A percentile compares a stretch with the other conserved stretches of the same genome.
Evolutionary conservation across 768 basidiomycete genomes (phyloP).

Genomic region (Amanita brunnescens): DNA sequence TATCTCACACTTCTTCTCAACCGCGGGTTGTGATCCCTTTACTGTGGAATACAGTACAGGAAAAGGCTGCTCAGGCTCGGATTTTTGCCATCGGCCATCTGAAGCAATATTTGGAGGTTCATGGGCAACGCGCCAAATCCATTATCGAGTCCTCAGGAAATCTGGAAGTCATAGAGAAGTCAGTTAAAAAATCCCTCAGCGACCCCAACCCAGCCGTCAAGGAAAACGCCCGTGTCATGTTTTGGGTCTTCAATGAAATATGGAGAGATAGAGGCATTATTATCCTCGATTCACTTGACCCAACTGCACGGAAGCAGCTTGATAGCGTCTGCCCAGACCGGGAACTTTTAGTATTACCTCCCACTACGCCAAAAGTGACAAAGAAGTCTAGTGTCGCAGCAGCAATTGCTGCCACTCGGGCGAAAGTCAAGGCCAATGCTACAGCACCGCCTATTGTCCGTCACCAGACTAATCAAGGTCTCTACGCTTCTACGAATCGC

Average conservation of each 20-base stretch:
- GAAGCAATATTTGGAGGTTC: conserved; percentile 64
- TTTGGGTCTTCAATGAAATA: conserved; percentile 71
- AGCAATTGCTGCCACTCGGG: conserved; percentile 83
- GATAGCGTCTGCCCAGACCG: conserved; percentile 78
- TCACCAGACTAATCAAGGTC: conserved; percentile 73
- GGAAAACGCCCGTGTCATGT: conserved; percentile 61
- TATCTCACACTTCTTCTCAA: conserved; percentile 61
- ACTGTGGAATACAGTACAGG: conserved; percentile 59
- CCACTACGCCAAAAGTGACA: conserved; percentile 42
- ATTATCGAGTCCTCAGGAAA: conserved; percentile 63
- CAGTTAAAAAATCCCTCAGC: conserved; percentile 58
- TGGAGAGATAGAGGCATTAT: conserved; percentile 65
- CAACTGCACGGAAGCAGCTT: conserved; percentile 65
- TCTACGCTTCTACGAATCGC: conserved; percentile 45
- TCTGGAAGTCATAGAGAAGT: conserved; percentile 65
- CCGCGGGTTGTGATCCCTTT: conserved; percentile 63
- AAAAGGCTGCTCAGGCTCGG: conserved; percentile 76
- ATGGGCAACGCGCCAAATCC: conserved; percentile 54
- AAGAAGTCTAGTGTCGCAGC: conserved; percentile 84
- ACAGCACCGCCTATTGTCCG: conserved; percentile 71
- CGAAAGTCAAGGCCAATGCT: conserved; percentile 79
- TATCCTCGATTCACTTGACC: conserved; percentile 63
- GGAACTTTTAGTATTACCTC: conserved; percentile 31
- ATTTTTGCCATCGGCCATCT: conserved; percentile 61
- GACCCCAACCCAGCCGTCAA: conserved; percentile 79